phyloP scores from a whole-genome alignment of 2,329 filamentous ascomycete species.

The Sordariomycetes sp. region DNA sequence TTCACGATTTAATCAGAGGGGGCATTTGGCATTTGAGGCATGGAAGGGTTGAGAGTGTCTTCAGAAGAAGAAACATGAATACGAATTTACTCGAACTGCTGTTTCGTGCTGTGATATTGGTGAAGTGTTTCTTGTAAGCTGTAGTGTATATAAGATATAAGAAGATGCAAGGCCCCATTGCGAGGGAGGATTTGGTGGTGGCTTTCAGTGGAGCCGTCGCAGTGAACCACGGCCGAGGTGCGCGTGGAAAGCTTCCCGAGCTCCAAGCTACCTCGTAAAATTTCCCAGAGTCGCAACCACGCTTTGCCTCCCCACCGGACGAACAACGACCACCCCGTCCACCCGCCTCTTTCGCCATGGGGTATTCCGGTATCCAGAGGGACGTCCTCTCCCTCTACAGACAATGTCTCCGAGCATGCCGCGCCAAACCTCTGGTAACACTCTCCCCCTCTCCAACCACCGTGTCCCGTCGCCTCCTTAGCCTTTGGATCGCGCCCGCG shows the following conservation, averaged over 20 bases:
- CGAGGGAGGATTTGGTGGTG: too few relatives aligned
- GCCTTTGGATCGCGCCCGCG: neutral
- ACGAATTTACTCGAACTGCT: neutral
- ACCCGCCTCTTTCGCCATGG: conserved; percentile 8
- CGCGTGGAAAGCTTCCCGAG: too few relatives aligned
- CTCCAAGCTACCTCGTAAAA: neutral
- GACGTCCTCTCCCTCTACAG: conserved; percentile 83
- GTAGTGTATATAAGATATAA: too few relatives aligned
- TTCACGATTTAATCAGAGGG: neutral
- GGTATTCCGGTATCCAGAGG: conserved; percentile 78
- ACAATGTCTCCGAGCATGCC: conserved; percentile 69
- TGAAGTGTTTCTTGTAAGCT: too few relatives aligned
- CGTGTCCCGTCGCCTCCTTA: neutral
- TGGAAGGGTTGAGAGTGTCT: neutral
- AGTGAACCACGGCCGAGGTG: too few relatives aligned
- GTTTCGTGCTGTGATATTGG: too few relatives aligned
- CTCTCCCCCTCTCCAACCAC: conserved; percentile 1
- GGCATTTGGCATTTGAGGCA: neutral
- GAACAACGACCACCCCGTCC: neutral
- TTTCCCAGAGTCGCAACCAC: neutral
- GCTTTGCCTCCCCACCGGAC: neutral
- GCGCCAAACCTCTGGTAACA: conserved; percentile 64
- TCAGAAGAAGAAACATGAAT: neutral
- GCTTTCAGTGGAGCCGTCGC: too few relatives aligned
- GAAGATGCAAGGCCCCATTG: too few relatives aligned